Conservation (phyloP, 371 early-diverging fungal species). For the Apophysomyces sp. region DNA sequence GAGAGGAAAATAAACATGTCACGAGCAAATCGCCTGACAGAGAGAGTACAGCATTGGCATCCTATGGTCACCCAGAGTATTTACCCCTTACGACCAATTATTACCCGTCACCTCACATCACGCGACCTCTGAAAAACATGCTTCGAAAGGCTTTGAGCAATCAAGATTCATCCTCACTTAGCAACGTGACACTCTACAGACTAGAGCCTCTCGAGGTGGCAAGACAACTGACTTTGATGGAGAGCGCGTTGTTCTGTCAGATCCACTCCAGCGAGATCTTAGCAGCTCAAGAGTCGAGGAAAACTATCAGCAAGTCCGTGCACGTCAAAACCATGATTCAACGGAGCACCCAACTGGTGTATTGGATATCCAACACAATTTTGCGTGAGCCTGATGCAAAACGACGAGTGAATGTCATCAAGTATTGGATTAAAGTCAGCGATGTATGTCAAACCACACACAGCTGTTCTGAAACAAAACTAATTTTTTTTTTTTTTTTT, state of each 20-base stretch:
- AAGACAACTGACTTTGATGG: conserved; percentile 75
- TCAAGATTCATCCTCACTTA: conserved; percentile 8
- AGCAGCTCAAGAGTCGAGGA: conserved; percentile 60
- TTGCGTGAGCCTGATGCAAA: conserved; percentile 65
- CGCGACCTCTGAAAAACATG: conserved; percentile 31
- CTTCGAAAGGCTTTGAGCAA: conserved; percentile 26
- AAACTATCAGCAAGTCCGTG: conserved; percentile 39
- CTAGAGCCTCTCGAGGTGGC: conserved; percentile 78
- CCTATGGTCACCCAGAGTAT: not conserved
- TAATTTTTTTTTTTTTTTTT: not conserved
- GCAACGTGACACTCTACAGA: conserved; percentile 31
- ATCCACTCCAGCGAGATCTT: conserved; percentile 64
- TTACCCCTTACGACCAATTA: not conserved
- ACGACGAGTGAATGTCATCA: conserved; percentile 61
- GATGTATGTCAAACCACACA: conserved; percentile 28
- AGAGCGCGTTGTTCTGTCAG: conserved; percentile 53
- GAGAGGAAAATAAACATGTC: not conserved
- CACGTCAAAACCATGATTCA: conserved; percentile 53
- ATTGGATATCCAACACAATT: conserved; percentile 75
- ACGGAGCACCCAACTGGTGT: conserved; percentile 51
- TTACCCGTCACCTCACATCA: conserved; percentile 22
- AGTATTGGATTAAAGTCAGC: conserved; percentile 67
- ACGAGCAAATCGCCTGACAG: not conserved
- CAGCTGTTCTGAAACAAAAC: not conserved
- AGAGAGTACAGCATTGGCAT: not conserved